Evolutionary conservation across 2,329 filamentous ascomycete species (phyloP), one percentile per base, ranked within the genome.

Genomic region (Colletotrichum filicis): DNA sequence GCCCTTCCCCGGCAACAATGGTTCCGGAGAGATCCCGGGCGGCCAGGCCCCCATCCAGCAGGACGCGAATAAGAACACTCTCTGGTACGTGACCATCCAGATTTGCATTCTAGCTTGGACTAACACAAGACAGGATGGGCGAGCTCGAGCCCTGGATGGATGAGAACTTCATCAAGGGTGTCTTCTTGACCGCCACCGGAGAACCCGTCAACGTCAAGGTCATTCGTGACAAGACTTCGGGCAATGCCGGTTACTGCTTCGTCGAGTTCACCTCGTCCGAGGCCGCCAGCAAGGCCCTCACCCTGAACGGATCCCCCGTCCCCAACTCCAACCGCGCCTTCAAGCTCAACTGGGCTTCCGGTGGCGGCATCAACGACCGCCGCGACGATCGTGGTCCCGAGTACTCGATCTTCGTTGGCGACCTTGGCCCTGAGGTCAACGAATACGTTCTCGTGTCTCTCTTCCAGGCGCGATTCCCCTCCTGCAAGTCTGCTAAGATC

Each of bases 81-180:
- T 91, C 2, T 91, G 89, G 88, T 90, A 83, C 76, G 85, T 71
- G 26, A 8, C 24, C 4, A 8, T 14, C 3, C n/a, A 2, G 30
- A 4, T 9, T 7, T 2, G 3, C 14, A 8, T 12, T 22, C 7
- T 9, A 22, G 5, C 28, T 24, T 32, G 14, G n/a, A 26, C 70
- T 79, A 52, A 79, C 46, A 24, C 22, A 2, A 7, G 30, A 26
- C 75, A 98, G 95, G 96, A 99, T 99, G 97, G 97, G 97, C 78
- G 97, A 99, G 83, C 93, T 99, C 76, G 96, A 98, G 85, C 94
- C 95, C 32, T 99, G 97, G 97, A 98, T 99, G 86, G 97, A 99
- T 79, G 97, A 99, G 87, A 97, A 96, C 85, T 99, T 98, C 83
- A 94, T 99, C 81, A 95, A 97, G 85, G 97, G 94, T 78, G 92